Evolutionary conservation across 148 eudicot species (phyloP).

Genomic region (Oxyria digyna): DNA sequence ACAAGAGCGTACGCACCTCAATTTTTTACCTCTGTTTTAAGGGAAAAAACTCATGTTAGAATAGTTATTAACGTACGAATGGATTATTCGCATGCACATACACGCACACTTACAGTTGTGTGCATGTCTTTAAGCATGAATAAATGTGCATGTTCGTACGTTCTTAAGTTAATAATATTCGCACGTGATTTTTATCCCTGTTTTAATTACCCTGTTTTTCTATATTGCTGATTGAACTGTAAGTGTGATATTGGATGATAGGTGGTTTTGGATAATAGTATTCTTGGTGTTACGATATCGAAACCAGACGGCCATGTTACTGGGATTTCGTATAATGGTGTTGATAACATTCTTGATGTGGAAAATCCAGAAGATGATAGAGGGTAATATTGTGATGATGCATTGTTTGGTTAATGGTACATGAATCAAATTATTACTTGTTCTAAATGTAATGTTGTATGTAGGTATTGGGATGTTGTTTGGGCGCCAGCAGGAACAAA

Average conservation of each 20-base stretch:
- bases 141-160: too few relatives aligned
- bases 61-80: too few relatives aligned
- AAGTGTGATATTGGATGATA: slow-evolving; percentile 12
- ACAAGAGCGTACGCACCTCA: slow-evolving; percentile 18
- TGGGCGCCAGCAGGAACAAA: slow-evolving; percentile 40
- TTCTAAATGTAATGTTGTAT: background rate
- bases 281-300: slow-evolving; percentile 58
- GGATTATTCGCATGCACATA: too few relatives aligned
- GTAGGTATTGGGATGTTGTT: slow-evolving; percentile 81
- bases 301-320: slow-evolving; percentile 74
- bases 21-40: too few relatives aligned
- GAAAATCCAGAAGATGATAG: slow-evolving; percentile 50
- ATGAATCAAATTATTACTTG: too few relatives aligned
- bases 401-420: too few relatives aligned
- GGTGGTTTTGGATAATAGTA: slow-evolving; percentile 80
- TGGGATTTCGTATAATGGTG: slow-evolving; percentile 56
- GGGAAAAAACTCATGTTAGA: too few relatives aligned
- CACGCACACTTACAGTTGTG: too few relatives aligned
- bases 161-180: too few relatives aligned
- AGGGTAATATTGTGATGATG: slow-evolving; percentile 37
- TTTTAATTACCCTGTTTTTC: too few relatives aligned
- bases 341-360: slow-evolving; percentile 70
- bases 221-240: background rate
- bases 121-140: too few relatives aligned
- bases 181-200: too few relatives aligned